Evolutionary conservation across 306 rosid species (phyloP).

Genomic region (Senna tora): DNA sequence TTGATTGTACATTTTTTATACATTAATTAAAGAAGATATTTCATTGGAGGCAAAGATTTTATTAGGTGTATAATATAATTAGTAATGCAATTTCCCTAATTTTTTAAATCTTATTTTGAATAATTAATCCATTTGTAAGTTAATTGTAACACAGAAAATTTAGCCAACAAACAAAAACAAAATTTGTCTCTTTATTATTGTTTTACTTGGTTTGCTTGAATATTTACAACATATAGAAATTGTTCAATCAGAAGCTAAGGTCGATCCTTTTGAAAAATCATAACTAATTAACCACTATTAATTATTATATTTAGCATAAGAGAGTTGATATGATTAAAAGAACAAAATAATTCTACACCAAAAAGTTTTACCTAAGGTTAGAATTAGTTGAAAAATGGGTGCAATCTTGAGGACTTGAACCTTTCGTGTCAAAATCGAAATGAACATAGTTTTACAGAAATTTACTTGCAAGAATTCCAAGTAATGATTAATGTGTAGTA

Average conservation of each 20-base stretch:
- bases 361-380: conserved; percentile 21
- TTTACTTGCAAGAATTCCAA: no score
- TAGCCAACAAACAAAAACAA: conserved; percentile 33
- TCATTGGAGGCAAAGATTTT: no score
- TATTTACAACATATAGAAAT: no score
- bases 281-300: conserved; percentile 22
- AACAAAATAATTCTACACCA: conserved; percentile 18
- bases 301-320: conserved; percentile 26
- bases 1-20: no score
- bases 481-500: no score
- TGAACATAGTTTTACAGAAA: not conserved
- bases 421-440: not conserved
- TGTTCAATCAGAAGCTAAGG: not conserved
- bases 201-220: no score
- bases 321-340: conserved; percentile 35
- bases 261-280: not conserved
- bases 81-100: no score
- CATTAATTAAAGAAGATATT: no score
- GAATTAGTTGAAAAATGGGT: conserved; percentile 45
- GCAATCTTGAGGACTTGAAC: not conserved
- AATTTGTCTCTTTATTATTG: not conserved
- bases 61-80: no score
- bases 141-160: conserved; percentile 31
- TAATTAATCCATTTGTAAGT: conserved; percentile 18
- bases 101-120: not conserved